Conservation (phyloP, 2,329 filamentous ascomycete genomes). For the Didymella arachidicola region DNA sequence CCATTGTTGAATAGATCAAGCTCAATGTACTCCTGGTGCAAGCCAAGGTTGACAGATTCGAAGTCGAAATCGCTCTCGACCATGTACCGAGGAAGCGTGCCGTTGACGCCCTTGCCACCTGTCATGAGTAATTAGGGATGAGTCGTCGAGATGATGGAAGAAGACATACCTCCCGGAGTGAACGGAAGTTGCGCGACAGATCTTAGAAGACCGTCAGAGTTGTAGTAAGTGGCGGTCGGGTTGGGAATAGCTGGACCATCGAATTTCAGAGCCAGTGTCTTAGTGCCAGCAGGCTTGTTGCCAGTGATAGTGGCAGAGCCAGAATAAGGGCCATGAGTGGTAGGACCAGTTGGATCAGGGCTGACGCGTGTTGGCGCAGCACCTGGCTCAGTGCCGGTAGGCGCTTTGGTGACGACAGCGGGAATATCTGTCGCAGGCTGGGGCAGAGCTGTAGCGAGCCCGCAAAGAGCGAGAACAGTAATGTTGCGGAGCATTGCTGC, state of each 20-base stretch:
- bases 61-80: conserved; percentile 85
- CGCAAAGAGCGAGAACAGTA: conserved; percentile 9
- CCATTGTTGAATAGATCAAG: conserved; percentile 82
- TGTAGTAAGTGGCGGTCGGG: conserved; percentile 72
- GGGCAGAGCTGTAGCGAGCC: conserved; percentile 34
- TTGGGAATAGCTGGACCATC: conserved; percentile 66
- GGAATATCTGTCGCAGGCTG: conserved; percentile 18
- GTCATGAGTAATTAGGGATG: conserved; percentile 22
- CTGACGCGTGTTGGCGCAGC: conserved; percentile 56
- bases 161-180: conserved; percentile 58
- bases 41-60: conserved; percentile 73
- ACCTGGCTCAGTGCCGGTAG: conserved; percentile 29
- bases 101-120: conserved; percentile 77
- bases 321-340: conserved; percentile 72
- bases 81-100: conserved; percentile 76
- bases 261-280: conserved; percentile 61
- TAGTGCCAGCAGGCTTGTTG: conserved; percentile 57
- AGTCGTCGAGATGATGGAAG: neutral
- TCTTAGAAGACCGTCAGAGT: conserved; percentile 72
- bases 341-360: conserved; percentile 63
- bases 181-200: conserved; percentile 73
- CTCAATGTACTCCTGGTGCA: conserved; percentile 87
- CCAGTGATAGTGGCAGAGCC: conserved; percentile 74
- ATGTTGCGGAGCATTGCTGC: conserved; percentile 8
- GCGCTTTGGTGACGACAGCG: conserved; percentile 32